Evolutionary conservation across 2,329 filamentous ascomycete species (phyloP).

Genomic region (Paecilomyces niveus): DNA sequence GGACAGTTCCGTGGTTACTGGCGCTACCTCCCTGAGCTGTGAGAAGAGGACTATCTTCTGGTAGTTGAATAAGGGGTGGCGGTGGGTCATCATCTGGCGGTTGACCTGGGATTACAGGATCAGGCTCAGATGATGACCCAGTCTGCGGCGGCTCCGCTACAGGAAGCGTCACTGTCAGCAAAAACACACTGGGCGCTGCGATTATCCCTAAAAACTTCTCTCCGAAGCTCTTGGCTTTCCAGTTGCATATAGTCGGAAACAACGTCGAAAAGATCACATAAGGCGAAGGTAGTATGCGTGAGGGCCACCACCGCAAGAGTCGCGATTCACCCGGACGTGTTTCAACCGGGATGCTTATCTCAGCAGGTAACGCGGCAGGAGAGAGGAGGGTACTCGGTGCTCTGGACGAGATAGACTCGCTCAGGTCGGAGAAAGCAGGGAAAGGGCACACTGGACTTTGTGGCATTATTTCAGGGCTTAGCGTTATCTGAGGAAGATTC

Average conservation of each 20-base stretch:
- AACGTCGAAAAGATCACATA: slow-evolving; percentile 64
- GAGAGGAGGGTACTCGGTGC: slow-evolving; percentile 53
- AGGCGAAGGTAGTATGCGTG: slow-evolving; percentile 63
- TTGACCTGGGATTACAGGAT: slow-evolving; percentile 17
- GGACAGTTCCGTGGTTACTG: not conserved
- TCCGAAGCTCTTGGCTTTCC: slow-evolving; percentile 75
- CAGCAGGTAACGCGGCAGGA: slow-evolving; percentile 39
- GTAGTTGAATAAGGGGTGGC: slow-evolving; percentile 22
- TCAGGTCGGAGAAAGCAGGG: slow-evolving; percentile 59
- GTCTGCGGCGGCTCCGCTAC: slow-evolving; percentile 68
- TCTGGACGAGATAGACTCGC: slow-evolving; percentile 36
- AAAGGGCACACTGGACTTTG: slow-evolving; percentile 54
- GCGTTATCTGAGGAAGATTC: slow-evolving; percentile 6
- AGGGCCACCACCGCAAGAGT: slow-evolving; percentile 72
- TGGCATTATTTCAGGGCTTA: slow-evolving; percentile 5
- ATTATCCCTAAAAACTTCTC: slow-evolving; percentile 75
- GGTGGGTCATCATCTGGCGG: slow-evolving; percentile 11
- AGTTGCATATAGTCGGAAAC: slow-evolving; percentile 80
- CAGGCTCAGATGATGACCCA: slow-evolving; percentile 40
- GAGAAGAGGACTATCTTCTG: slow-evolving; percentile 30
- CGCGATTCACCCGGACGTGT: slow-evolving; percentile 15
- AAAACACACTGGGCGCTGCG: slow-evolving; percentile 82
- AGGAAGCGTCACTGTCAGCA: slow-evolving; percentile 83
- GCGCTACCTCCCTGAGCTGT: slow-evolving; percentile 10
- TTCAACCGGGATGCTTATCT: slow-evolving; percentile 25